A percentile compares a stretch with the other conserved stretches of the same genome.
These are phyloP conservation scores for Myxozyma lipomycoides DNA, from an alignment of 805 yeast species.

Conservation along the genomic window DNA sequence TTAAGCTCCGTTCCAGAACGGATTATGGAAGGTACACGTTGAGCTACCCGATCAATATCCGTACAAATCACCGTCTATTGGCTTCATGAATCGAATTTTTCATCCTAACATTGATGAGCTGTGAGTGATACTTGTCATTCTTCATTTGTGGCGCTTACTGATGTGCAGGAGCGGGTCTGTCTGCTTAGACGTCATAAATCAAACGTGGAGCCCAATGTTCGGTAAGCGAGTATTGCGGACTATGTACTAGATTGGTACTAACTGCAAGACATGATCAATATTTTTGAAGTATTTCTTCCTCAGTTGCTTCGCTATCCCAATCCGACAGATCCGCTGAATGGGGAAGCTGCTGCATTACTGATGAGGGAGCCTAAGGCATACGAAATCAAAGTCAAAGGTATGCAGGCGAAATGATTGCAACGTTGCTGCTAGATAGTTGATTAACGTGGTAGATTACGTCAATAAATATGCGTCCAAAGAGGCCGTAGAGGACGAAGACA, in stretches of 20 bases:
- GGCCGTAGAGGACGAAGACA: constrained; percentile 49
- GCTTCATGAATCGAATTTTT: constrained; percentile 83
- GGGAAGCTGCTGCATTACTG: constrained; percentile 80
- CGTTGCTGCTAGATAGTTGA: neutral
- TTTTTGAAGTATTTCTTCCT: constrained; percentile 89
- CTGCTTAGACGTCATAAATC: constrained; percentile 92
- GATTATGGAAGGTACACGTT: constrained; percentile 85
- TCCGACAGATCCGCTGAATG: constrained; percentile 88
- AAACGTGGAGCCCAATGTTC: constrained; percentile 98
- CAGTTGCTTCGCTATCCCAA: constrained; percentile 89
- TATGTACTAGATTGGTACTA: neutral
- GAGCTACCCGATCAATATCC: constrained; percentile 96
- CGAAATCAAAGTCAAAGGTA: constrained; percentile 55
- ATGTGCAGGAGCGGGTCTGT: constrained; percentile 64
- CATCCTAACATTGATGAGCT: constrained; percentile 94
- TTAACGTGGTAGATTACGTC: constrained; percentile 50
- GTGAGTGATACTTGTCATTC: constrained; percentile 3
- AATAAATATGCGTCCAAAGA: constrained; percentile 57
- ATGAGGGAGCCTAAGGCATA: constrained; percentile 64
- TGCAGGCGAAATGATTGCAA: neutral
- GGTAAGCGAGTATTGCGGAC: constrained; percentile 37
- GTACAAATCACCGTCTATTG: constrained; percentile 91
- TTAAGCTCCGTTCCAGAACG: constrained; percentile 78
- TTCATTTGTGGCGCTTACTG: neutral
- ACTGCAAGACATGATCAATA: constrained; percentile 58